Conservation (phyloP, 2,329 filamentous ascomycete species). For the Trichoderma sp. region DNA sequence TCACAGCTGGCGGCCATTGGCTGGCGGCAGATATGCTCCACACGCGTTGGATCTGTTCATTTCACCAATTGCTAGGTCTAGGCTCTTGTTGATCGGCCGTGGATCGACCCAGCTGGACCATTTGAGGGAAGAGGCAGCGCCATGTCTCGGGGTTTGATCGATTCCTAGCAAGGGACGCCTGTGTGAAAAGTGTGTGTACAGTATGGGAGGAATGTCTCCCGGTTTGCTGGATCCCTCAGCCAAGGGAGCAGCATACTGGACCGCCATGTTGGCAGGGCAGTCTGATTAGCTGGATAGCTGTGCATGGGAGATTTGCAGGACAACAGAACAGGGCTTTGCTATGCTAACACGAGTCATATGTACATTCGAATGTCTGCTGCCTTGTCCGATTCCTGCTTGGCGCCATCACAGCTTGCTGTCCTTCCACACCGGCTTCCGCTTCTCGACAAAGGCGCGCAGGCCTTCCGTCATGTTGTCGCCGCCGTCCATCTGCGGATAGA, state of each 20-base stretch:
- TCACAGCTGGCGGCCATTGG: constrained; percentile 15
- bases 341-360: constrained; percentile 5
- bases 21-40: neutral
- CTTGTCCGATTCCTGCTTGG: neutral
- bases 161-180: neutral
- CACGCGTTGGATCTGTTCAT: constrained; percentile 7
- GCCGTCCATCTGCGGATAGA: constrained; percentile 60
- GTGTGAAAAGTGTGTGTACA: neutral
- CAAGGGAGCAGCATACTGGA: neutral
- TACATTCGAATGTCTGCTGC: constrained; percentile 5
- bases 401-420: constrained; percentile 57
- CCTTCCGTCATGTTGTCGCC: constrained; percentile 77
- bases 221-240: neutral
- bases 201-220: neutral
- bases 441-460: constrained; percentile 74
- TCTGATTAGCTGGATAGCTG: neutral
- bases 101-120: neutral
- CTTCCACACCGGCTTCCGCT: constrained; percentile 68
- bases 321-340: neutral
- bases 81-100: neutral
- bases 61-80: neutral
- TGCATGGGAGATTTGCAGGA: neutral
- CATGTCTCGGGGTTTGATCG: neutral
- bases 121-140: neutral
- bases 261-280: no score